These are phyloP conservation scores for Rosa chinensis DNA, from an alignment of 306 rosid genomes.

Conservation along the genomic window DNA sequence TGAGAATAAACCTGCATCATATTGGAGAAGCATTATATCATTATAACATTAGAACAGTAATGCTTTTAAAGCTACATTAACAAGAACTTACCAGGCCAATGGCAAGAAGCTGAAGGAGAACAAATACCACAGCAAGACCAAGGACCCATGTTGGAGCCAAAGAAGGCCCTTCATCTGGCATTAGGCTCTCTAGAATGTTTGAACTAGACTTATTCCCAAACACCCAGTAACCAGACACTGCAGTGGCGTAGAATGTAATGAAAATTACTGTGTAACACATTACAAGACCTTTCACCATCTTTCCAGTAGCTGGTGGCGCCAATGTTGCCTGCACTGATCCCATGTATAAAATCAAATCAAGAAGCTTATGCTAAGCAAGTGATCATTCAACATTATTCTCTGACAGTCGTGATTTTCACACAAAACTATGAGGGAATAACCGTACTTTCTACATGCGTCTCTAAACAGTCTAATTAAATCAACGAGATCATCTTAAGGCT, in stretches of 20 bases:
- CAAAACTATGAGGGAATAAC: not conserved
- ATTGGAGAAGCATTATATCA: conserved; percentile 3
- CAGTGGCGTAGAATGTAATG: conserved; percentile 77
- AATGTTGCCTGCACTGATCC: conserved; percentile 75
- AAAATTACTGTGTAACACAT: conserved; percentile 81
- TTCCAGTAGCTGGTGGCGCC: conserved; percentile 95
- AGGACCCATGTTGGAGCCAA: conserved; percentile 89
- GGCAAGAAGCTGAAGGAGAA: conserved; percentile 94
- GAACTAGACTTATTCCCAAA: conserved; percentile 82
- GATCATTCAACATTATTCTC: not conserved
- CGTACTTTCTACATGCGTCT: conserved; percentile 7
- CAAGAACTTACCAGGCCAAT: conserved; percentile 69
- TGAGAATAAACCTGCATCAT: conserved; percentile 83
- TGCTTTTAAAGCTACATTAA: not conserved
- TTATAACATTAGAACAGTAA: not conserved
- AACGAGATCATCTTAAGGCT: conserved; percentile 1
- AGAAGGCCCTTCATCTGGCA: conserved; percentile 76
- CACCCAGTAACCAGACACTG: conserved; percentile 80
- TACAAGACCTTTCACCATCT: conserved; percentile 86
- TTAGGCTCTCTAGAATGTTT: conserved; percentile 64
- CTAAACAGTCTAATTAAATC: conserved; percentile 14
- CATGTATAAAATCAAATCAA: conserved; percentile 3
- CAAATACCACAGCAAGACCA: conserved; percentile 67
- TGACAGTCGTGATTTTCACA: not conserved
- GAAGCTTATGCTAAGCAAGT: not conserved